Evolutionary conservation across 768 basidiomycete genomes (phyloP), one percentile per base, ranked within the genome.

Genomic region (Mycena pura): DNA sequence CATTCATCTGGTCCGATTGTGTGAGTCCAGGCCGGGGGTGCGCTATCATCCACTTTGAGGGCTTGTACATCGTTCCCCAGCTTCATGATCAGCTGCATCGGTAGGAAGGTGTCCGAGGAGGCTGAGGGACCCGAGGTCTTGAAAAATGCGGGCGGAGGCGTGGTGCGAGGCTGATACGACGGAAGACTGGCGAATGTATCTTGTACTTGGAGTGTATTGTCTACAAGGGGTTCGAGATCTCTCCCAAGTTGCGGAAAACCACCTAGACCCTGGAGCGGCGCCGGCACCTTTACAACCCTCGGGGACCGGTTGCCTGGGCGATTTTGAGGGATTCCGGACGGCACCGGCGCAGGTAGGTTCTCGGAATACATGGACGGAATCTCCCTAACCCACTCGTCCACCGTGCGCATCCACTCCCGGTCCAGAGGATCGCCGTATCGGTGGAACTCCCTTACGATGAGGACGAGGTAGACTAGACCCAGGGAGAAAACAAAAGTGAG

Each of bases 371-470:
- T n/a, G n/a, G n/a, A n/a, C n/a, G n/a, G n/a, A n/a, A n/a, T n/a
- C 31, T 60, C 45, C 63, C 69, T 63, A 3, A 57, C 56, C 67
- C 69, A 74, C 28, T 63, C 57, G 17, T 60, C 55, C 28, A 74
- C 63, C 38, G 63, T 64, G 8, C 39, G 48, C 61, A 50, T 63
- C 72, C 72, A 74, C 13, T 65, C 70, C 62, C 63, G 54, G 55
- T 76, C 75, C 70, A 75, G 67, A 1, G 43, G 60, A 15, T 67
- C 62, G 13, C 86, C 85, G 57, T 87, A 88, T 21, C 72, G 78
- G 43, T 77, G 70, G 69, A 89, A 79, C 3, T 84, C 85, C 48
- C 72, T 71, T 13, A 87, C 71, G 41, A 87, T 83, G 46, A 87
- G 73, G 2, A 39, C 60, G 49, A 87, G 80, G 60, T 87, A 85